Base-by-base conservation (phyloP, 345 rosid species). In the Camelina sativa region DNA sequence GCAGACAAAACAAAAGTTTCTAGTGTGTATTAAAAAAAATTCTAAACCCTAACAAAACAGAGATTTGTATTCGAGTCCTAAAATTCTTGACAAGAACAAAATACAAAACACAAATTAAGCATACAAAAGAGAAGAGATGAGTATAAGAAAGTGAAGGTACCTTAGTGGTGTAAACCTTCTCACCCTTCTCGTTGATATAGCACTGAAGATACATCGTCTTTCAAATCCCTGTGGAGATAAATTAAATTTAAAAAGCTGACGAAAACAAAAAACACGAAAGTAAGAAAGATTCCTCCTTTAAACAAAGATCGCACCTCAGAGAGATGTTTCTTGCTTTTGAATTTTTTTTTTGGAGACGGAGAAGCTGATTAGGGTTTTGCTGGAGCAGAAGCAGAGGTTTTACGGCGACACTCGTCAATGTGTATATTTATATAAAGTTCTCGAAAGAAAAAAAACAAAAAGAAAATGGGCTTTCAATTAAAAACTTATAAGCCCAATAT, bases 81-180 rank as follows among this genome's bases (percentile, higher is more conserved):
- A 1, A 37, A 37, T 30, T 17, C 35, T n/a, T n/a, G n/a, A 50
- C 8, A 28, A 5, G 50, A 28, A 19, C 34, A 48, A 17, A 15
- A 7, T 6, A 8, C 30, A 12, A 51, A 0, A 34, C 6, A 59
- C 0, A 5, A 16, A 52, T 22, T 12, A 40, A 54, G 23, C 4
- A 62, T n/a, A 47, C 0, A 16, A 4, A 37, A 32, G 3, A 32
- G 3, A 44, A 15, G 17, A 61, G 23, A 53, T 20, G 43, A 59
- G 35, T 0, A 66, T 4, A 54, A 66, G 0, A 54, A 25, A 40
- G 34, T 7, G 4, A 43, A 65, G 34, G 58, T 80, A 87, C 92
- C 92, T 89, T 89, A 32, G 90, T 87, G 73, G 95, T 89, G 86
- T 89, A 89, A 52, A 89, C 92, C 72, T 89, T 89, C 62, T 84